Conservation (phyloP, 306 rosid species). For the Acacia crassicarpa region DNA sequence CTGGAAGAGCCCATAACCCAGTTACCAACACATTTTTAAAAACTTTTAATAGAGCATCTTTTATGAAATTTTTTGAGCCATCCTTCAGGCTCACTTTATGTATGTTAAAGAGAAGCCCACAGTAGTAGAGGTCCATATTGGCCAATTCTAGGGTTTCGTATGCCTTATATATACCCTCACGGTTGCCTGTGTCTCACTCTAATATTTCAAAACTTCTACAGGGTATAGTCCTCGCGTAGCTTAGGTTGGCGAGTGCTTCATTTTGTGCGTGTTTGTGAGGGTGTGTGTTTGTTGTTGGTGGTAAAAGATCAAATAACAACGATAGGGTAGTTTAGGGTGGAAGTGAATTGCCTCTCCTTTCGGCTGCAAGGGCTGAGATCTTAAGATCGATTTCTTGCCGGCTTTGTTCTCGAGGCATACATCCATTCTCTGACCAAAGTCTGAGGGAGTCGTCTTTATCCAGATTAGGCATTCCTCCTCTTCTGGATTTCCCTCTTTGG, state of each 20-base stretch:
- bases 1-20: no score
- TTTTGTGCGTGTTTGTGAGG: background rate
- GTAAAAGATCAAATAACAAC: background rate
- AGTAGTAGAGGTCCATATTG: background rate
- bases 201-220: background rate
- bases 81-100: background rate
- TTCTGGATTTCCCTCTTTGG: conserved; percentile 13
- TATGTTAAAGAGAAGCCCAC: background rate
- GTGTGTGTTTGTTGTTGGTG: background rate
- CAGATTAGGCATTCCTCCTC: conserved; percentile 27
- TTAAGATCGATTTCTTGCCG: conserved; percentile 60
- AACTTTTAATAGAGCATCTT: background rate
- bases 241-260: background rate
- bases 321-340: background rate
- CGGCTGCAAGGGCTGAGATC: conserved; percentile 77
- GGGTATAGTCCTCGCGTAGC: background rate
- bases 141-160: background rate
- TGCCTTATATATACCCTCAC: background rate
- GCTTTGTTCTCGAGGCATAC: conserved; percentile 82
- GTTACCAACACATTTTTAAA: no score
- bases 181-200: fast-evolving
- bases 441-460: conserved; percentile 33
- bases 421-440: conserved; percentile 28
- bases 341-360: conserved; percentile 59
- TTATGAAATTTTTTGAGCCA: background rate